Conservation (phyloP, 78 protist species). For the Ministeria vibrans region DNA sequence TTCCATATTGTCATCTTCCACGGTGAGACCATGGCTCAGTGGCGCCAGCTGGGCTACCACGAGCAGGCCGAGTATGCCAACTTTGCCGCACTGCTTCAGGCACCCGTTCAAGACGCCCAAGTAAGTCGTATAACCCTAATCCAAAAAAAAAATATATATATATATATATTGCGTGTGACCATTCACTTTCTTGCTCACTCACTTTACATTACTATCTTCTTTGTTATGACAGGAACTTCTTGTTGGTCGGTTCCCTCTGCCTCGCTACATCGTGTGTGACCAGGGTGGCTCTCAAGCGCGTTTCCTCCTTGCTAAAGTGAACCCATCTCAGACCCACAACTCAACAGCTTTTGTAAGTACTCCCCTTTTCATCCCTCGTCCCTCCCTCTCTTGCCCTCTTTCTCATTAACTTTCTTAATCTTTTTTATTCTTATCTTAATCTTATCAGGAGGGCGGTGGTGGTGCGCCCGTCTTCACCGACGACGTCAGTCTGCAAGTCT, state of each 20-base stretch:
- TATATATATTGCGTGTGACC: too few species aligned
- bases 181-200: too few species aligned
- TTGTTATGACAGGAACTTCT: conserved; percentile 18
- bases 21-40: conserved; percentile 87
- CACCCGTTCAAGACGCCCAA: conserved; percentile 69
- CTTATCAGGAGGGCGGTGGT: background rate
- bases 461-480: background rate
- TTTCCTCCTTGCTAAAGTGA: conserved; percentile 75
- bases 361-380: background rate
- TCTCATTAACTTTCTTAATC: conserved; percentile 18
- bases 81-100: conserved; percentile 62
- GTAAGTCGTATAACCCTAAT: background rate
- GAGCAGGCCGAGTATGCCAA: conserved; percentile 60
- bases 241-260: conserved; percentile 62
- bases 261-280: conserved; percentile 74
- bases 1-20: conserved; percentile 90
- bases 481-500: conserved; percentile 73
- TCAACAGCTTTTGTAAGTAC: background rate
- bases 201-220: background rate
- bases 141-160: too few species aligned
- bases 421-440: background rate
- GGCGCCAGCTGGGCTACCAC: conserved; percentile 79
- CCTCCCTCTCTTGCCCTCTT: conserved; percentile 2
- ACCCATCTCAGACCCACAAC: conserved; percentile 81
- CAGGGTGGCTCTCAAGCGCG: conserved; percentile 81